Conservation (phyloP, 257 asterid genomes). For the Parsonsia alboflavescens region DNA sequence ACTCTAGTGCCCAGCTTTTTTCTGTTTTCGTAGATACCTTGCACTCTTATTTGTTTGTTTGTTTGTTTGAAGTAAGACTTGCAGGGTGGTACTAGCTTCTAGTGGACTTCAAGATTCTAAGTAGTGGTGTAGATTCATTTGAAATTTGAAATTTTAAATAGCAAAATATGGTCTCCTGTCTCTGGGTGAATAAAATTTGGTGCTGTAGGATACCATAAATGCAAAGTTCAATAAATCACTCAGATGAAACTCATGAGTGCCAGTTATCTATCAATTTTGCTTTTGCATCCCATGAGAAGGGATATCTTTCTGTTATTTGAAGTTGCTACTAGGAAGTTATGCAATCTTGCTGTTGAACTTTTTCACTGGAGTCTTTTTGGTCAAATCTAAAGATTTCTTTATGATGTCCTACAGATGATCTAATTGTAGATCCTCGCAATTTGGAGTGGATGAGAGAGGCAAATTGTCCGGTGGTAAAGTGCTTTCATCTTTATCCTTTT, state of each 20-base stretch:
- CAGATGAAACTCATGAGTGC: neutral
- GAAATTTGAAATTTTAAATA: neutral
- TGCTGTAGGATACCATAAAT: neutral
- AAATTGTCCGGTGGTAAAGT: slow-evolving; percentile 83
- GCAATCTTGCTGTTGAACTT: neutral
- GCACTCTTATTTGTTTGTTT: neutral
- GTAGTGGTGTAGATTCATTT: neutral
- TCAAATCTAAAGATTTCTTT: neutral
- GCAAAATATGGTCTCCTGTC: neutral
- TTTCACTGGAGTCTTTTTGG: neutral
- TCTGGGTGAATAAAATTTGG: neutral
- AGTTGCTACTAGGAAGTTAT: neutral
- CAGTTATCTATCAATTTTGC: neutral
- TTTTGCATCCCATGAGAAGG: neutral
- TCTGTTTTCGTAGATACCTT: neutral
- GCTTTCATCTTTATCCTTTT: neutral
- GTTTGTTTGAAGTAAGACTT: neutral
- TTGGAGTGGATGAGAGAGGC: slow-evolving; percentile 97
- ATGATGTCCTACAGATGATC: slow-evolving; percentile 58
- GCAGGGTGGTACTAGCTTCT: neutral
- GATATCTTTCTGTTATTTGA: too few relatives aligned
- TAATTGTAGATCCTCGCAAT: slow-evolving; percentile 97
- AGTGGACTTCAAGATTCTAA: neutral
- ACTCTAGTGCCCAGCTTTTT: neutral
- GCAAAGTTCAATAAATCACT: neutral